Evolutionary conservation across 768 basidiomycete species (phyloP).

Genomic region (Collybiopsis confluens): DNA sequence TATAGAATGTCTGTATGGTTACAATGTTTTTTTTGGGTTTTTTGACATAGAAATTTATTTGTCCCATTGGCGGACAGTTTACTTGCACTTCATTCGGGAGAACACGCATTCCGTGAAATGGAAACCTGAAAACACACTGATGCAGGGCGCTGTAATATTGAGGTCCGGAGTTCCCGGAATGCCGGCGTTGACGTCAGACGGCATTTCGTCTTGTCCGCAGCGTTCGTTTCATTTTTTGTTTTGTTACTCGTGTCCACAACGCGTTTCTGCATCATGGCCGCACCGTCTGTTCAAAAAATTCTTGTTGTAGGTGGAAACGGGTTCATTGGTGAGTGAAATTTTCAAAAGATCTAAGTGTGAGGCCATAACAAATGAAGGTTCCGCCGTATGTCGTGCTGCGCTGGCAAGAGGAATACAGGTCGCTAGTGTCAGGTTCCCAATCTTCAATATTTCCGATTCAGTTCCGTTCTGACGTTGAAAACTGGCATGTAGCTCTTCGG

Average conservation of each 20-base stretch:
- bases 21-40: no score
- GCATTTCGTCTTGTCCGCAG: no score
- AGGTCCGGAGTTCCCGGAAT: no score
- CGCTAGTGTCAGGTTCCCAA: constrained; percentile 79
- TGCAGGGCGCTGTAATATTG: no score
- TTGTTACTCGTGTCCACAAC: no score
- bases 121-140: no score
- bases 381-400: constrained; percentile 88
- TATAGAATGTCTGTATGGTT: not conserved
- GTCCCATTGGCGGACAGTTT: no score
- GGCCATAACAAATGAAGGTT: constrained; percentile 49
- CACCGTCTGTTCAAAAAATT: constrained; percentile 45
- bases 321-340: constrained; percentile 68
- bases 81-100: no score
- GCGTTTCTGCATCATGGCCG: not conserved
- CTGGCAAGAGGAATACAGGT: constrained; percentile 82
- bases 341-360: not conserved
- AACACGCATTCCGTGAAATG: no score
- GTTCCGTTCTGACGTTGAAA: not conserved
- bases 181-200: no score
- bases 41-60: no score
- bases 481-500: constrained; percentile 62
- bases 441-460: constrained; percentile 5
- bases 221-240: no score
- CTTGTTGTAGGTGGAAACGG: constrained; percentile 99